Percentiles rank a stretch among this genome's conserved stretches.
These are phyloP conservation scores for Stenocarpella maydis DNA, from an alignment of 2,329 filamentous ascomycete species.

Conservation along the genomic window DNA sequence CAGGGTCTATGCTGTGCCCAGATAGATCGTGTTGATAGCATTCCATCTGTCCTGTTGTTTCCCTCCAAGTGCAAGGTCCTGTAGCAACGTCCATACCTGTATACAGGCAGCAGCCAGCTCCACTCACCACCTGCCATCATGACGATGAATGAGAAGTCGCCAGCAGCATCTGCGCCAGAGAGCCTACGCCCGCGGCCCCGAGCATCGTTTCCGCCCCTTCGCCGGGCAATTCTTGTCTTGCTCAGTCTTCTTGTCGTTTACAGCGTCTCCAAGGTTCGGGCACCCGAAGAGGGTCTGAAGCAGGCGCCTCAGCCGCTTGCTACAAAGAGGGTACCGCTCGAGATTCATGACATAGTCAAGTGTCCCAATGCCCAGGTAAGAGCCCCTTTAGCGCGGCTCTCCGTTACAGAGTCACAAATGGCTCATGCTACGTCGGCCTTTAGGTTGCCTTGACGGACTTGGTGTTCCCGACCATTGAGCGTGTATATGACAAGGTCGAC, in stretches of 20 bases:
- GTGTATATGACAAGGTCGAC: background rate
- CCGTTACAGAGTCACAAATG: background rate
- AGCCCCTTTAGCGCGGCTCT: background rate
- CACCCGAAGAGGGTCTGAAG: background rate
- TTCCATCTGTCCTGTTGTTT: background rate
- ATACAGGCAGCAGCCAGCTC: background rate
- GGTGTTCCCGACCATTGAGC: constrained; percentile 1
- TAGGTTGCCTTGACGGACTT: background rate
- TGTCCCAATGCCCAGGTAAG: background rate
- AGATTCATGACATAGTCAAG: background rate
- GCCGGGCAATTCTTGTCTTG: background rate
- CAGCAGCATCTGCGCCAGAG: background rate
- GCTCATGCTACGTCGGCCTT: background rate
- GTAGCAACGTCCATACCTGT: background rate
- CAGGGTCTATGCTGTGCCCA: background rate
- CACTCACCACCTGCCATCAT: background rate
- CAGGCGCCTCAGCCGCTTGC: background rate
- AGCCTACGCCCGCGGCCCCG: background rate
- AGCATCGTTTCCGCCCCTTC: background rate
- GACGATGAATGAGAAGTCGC: background rate
- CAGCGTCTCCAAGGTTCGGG: background rate
- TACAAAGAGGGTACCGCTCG: background rate
- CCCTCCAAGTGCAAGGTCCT: background rate
- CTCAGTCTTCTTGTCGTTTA: background rate
- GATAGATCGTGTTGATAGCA: background rate